Percentiles rank a stretch among this genome's conserved stretches.
These are phyloP conservation scores for Paracorniculantispora psalliotae DNA, from an alignment of 2,329 filamentous ascomycete species.

Conservation along the genomic window DNA sequence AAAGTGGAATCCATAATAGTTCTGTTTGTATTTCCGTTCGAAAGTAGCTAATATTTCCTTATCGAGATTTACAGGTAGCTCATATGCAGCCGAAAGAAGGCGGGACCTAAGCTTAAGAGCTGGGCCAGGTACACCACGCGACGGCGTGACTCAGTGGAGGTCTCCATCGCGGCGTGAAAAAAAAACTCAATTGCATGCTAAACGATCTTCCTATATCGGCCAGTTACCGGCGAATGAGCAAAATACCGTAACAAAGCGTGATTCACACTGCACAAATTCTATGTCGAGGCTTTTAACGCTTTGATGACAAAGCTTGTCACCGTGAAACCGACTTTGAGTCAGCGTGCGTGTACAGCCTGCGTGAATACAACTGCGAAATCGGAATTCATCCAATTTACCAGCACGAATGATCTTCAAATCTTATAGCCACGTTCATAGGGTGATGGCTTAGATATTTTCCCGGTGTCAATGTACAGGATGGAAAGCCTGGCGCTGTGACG, in stretches of 20 bases:
- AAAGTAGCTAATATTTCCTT: too few species aligned
- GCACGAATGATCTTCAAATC: too few species aligned
- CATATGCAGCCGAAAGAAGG: neutral
- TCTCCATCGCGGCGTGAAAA: neutral
- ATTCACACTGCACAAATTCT: neutral
- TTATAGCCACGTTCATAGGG: too few species aligned
- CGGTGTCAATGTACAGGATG: too few species aligned
- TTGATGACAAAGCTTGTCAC: neutral
- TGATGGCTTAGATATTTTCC: too few species aligned
- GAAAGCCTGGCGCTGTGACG: too few species aligned
- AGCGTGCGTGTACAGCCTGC: too few species aligned
- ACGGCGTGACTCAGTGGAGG: neutral
- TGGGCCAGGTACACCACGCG: neutral
- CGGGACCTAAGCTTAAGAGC: neutral
- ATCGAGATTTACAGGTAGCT: neutral
- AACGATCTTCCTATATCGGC: neutral
- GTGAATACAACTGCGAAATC: too few species aligned
- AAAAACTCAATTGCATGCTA: neutral
- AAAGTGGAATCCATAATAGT: constrained; percentile 11
- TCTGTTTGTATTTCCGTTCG: neutral
- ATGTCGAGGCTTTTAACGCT: neutral
- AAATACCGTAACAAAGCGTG: neutral
- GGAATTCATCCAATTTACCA: too few species aligned
- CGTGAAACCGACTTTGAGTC: too few species aligned
- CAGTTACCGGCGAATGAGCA: neutral